phyloP scores from a whole-genome alignment of 208 protist genomes.

The Sergeia podlipaevii region DNA sequence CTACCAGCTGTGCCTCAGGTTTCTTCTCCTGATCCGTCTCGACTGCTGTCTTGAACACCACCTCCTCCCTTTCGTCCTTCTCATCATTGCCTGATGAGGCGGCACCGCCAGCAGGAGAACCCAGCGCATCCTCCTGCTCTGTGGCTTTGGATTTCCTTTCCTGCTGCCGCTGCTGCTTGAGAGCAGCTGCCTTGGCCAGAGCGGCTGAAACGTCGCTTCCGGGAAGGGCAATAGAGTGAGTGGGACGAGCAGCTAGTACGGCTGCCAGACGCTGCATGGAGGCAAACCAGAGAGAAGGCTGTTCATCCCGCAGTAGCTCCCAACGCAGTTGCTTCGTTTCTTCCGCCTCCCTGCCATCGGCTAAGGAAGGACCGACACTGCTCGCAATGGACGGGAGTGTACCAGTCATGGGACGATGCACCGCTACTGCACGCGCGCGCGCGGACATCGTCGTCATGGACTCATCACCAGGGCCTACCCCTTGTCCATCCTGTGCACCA shows the following conservation, averaged over 20 bases:
- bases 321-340: background rate
- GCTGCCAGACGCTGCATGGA: conserved; percentile 45
- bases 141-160: conserved; percentile 6
- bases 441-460: background rate
- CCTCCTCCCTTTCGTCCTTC: conserved; percentile 5
- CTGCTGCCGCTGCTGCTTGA: background rate
- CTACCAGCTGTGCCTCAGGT: background rate
- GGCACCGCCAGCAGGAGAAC: background rate
- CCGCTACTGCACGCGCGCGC: conserved; percentile 13
- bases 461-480: background rate
- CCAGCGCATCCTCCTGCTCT: conserved; percentile 9
- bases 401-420: conserved; percentile 78
- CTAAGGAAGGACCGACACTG: conserved; percentile 2
- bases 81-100: background rate
- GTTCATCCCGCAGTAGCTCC: conserved; percentile 7
- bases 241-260: conserved; percentile 22
- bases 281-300: conserved; percentile 53
- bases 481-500: background rate
- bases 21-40: background rate
- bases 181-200: background rate
- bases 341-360: background rate
- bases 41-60: too few species aligned
- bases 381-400: conserved; percentile 62
- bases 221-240: conserved; percentile 44
- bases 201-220: conserved; percentile 34